A percentile compares a stretch with the other conserved stretches of the same genome.
Evolutionary conservation across 139 green algal genomes (phyloP).

Genomic region (Tetradesmus obliquus): DNA sequence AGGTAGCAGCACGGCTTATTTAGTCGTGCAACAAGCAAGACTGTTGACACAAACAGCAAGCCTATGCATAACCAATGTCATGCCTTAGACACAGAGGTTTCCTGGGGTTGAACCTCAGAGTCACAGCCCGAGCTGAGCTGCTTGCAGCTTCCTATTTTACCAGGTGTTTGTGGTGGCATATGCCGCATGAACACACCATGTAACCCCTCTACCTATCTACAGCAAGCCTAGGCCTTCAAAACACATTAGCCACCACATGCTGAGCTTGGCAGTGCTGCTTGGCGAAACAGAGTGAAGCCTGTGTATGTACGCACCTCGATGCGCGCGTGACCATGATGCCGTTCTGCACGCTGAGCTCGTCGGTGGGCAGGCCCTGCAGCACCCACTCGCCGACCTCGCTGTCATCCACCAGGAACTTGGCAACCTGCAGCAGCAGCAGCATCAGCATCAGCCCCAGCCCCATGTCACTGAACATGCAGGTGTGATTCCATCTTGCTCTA

Average conservation of each 20-base stretch:
- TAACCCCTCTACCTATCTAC: no score
- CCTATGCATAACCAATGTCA: neutral
- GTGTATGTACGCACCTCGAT: conserved; percentile 23
- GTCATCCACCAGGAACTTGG: conserved; percentile 94
- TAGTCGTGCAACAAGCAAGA: neutral
- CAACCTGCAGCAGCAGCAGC: conserved; percentile 73
- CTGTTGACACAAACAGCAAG: neutral
- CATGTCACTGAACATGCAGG: neutral
- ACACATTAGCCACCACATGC: no score
- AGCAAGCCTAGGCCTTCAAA: no score
- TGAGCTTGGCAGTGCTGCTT: neutral
- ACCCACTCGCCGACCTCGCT: conserved; percentile 92
- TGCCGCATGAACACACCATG: no score
- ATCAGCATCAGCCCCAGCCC: conserved; percentile 49
- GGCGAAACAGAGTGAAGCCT: neutral
- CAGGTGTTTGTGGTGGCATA: no score
- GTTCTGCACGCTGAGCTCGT: conserved; percentile 96
- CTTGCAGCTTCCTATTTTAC: no score
- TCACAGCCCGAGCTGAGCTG: no score
- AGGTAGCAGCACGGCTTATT: neutral
- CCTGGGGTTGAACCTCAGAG: no score
- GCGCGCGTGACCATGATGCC: conserved; percentile 94
- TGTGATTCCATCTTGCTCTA: no score
- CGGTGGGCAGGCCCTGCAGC: conserved; percentile 92
- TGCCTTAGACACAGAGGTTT: no score